Evolutionary conservation across 768 basidiomycete genomes (phyloP).

Genomic region (Phallus indusiatus): DNA sequence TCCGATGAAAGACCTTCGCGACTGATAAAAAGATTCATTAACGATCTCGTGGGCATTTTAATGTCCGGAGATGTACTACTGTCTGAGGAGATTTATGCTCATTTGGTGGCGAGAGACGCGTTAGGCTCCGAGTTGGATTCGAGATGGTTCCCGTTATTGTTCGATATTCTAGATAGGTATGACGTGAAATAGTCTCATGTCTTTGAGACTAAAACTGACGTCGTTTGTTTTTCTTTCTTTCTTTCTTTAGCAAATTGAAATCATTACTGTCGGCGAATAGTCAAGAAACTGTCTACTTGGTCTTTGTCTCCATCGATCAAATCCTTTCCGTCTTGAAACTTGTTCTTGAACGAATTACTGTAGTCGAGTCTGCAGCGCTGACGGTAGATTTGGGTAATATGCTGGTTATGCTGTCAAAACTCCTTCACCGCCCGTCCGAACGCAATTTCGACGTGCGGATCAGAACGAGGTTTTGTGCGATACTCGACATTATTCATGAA

Average conservation of each 20-base stretch:
- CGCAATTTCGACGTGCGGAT: constrained; percentile 44
- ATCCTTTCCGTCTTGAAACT: constrained; percentile 68
- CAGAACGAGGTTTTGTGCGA: constrained; percentile 64
- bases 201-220: neutral
- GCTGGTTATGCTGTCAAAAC: constrained; percentile 43
- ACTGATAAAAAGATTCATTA: constrained; percentile 57
- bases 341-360: constrained; percentile 60
- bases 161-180: constrained; percentile 68
- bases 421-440: constrained; percentile 55
- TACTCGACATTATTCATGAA: constrained; percentile 60
- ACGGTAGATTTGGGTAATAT: constrained; percentile 30
- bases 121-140: constrained; percentile 72
- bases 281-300: no score
- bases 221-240: neutral
- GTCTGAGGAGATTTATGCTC: constrained; percentile 49
- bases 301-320: constrained; percentile 26
- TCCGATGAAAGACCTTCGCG: constrained; percentile 24
- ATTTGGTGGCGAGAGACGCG: constrained; percentile 76
- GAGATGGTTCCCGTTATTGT: constrained; percentile 52
- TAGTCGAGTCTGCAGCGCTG: constrained; percentile 48
- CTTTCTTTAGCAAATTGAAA: no score
- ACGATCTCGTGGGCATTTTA: constrained; percentile 58
- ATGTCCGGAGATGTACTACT: no score
- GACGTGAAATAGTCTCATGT: no score
- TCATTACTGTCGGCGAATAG: no score